These are phyloP conservation scores for Barnettozyma hawaiiensis DNA, from an alignment of 1,139 yeast species.

Conservation along the genomic window DNA sequence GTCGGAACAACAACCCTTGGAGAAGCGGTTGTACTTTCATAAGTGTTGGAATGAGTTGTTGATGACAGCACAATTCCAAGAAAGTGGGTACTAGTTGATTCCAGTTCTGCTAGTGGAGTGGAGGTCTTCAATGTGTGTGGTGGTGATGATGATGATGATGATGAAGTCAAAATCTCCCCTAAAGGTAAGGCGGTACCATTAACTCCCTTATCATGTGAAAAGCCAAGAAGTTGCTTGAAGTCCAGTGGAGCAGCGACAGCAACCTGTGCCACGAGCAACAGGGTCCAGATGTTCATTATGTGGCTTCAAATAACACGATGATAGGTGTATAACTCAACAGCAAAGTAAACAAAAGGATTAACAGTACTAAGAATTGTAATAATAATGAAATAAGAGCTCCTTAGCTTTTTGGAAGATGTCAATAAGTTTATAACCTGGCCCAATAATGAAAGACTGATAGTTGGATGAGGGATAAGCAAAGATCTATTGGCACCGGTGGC, in stretches of 20 bases:
- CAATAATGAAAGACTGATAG: constrained; percentile 4
- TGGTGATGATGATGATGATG: no score
- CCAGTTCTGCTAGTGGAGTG: no score
- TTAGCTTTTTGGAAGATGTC: neutral
- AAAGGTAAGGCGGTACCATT: neutral
- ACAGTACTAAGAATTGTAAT: no score
- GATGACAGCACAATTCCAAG: neutral
- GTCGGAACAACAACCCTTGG: neutral
- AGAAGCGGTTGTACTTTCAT: neutral
- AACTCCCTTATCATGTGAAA: neutral
- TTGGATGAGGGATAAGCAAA: constrained; percentile 1
- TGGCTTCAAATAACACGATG: neutral
- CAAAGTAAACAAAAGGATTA: neutral
- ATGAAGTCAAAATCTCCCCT: neutral
- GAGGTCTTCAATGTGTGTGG: no score
- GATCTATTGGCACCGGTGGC: neutral
- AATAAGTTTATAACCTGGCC: constrained; percentile 1
- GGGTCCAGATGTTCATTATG: neutral
- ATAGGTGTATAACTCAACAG: neutral
- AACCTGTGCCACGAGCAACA: neutral
- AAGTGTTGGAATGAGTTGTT: neutral
- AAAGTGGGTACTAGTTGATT: neutral
- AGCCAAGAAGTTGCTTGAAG: neutral
- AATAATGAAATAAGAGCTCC: neutral
- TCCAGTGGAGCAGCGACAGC: neutral